Base-by-base conservation (phyloP, 2,329 filamentous ascomycete species). In the Ascochyta rabiei region DNA sequence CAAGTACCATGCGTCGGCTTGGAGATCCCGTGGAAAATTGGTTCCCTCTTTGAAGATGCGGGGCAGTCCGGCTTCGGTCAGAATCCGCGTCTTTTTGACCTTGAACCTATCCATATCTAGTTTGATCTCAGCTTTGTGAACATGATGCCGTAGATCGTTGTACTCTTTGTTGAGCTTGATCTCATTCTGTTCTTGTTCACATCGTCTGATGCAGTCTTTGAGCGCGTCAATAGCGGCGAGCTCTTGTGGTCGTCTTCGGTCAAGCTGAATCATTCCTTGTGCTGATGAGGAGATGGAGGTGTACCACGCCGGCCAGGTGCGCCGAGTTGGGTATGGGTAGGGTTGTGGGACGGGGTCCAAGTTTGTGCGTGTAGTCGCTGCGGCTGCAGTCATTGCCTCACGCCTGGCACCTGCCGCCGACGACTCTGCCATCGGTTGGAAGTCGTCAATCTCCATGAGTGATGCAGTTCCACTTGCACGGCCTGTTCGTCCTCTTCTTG, bases 1-100 rank as follows among this genome's bases (percentile, higher is more conserved):
- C 0, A 84, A 62, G 19, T 79, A 75, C 35, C 74, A 66, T 0
- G 80, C 76, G 51, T 84, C 81, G 0, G 77, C 76, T 16, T 69
- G 66, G 10, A 84, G 71, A 53, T 84, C 81, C 48, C 62, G 75
- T 0, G 81, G 81, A 34, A 77, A 80, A 0, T 62, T 16, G 1
- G 61, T 33, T 3, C 55, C 56, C 5, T 56, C 64, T 6, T 18
- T 41, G 58, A 82, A 81, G 10, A 83, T 75, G 0, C 69, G 66
- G 0, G 74, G 71, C 0, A 82, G 64, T 0, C 79, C 79, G 4
- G 40, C 55, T 1, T 75, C 65, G 28, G 71, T 57, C 0, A 81
- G 65, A 45, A 80, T 75, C 1, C 66, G 60, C 1, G 68, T 63
- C 37, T 71, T 72, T 2, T 71, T 67, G 1, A 80, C 47, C 0